Evolutionary conservation across 768 basidiomycete species (phyloP).

Genomic region (Boletus insuetus): DNA sequence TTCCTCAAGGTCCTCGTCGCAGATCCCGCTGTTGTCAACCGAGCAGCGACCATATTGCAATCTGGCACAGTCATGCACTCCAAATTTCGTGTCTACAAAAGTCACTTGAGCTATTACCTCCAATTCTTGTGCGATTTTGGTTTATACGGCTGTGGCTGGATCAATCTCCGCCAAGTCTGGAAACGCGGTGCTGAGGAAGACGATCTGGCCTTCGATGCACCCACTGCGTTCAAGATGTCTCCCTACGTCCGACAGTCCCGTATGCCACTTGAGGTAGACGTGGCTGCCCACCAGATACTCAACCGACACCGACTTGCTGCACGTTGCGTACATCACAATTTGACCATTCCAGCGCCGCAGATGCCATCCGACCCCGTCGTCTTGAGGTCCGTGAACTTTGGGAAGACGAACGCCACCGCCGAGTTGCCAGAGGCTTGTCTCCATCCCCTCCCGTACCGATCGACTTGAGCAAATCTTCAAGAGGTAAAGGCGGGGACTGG

Average conservation of each 20-base stretch:
- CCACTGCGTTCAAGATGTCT: slow-evolving; percentile 43
- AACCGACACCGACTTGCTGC: slow-evolving; percentile 69
- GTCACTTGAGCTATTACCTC: slow-evolving; percentile 81
- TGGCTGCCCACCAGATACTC: slow-evolving; percentile 75
- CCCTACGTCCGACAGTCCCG: slow-evolving; percentile 66
- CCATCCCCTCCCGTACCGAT: slow-evolving; percentile 73
- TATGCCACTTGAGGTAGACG: slow-evolving; percentile 80
- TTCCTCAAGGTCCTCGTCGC: slow-evolving; percentile 84
- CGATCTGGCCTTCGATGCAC: slow-evolving; percentile 10
- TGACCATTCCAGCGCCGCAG: slow-evolving; percentile 54
- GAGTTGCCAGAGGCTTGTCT: slow-evolving; percentile 61
- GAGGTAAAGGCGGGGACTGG: slow-evolving; percentile 62
- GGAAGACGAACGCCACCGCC: slow-evolving; percentile 89
- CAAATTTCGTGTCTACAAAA: slow-evolving; percentile 80
- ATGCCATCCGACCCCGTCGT: slow-evolving; percentile 71
- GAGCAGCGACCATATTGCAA: slow-evolving; percentile 72
- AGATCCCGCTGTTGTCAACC: slow-evolving; percentile 67
- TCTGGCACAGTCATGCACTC: slow-evolving; percentile 82
- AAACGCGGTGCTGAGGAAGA: slow-evolving; percentile 45
- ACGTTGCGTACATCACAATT: slow-evolving; percentile 64
- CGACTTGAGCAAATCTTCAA: slow-evolving; percentile 62
- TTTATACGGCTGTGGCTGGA: slow-evolving; percentile 90
- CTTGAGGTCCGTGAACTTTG: slow-evolving; percentile 89
- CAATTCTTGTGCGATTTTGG: slow-evolving; percentile 97
- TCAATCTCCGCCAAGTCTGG: slow-evolving; percentile 70